phyloP scores from a whole-genome alignment of 768 basidiomycete genomes.

The Mycena polygramma region DNA sequence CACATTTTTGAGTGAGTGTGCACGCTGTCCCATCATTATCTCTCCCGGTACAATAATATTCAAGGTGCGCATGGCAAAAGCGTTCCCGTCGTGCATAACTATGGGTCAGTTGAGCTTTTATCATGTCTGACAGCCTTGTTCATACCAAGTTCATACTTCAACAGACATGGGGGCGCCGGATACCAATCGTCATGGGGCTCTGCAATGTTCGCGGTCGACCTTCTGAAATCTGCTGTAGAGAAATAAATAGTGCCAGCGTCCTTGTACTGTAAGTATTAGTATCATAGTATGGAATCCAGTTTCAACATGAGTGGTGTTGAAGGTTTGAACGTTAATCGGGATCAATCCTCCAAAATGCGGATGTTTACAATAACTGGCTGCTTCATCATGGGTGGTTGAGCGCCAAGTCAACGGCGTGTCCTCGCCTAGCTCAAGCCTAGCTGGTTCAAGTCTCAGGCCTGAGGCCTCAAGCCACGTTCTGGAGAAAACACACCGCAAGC shows the following conservation, averaged over 20 bases:
- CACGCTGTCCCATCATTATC: no score
- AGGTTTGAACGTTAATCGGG: no score
- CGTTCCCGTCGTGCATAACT: slow-evolving; percentile 28
- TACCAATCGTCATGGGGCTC: slow-evolving; percentile 73
- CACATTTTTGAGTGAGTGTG: slow-evolving; percentile 15
- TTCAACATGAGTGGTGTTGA: no score
- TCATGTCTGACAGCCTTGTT: background rate
- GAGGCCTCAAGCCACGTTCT: no score
- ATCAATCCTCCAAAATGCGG: no score
- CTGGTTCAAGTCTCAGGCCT: no score
- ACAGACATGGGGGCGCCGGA: slow-evolving; percentile 67
- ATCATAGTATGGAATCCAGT: no score
- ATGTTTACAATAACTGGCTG: no score
- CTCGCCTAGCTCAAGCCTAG: no score
- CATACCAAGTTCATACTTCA: background rate
- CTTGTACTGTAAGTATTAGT: background rate
- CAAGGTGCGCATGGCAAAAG: slow-evolving; percentile 11
- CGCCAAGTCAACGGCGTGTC: no score
- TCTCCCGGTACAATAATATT: background rate
- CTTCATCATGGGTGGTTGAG: no score
- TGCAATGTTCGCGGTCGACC: slow-evolving; percentile 57
- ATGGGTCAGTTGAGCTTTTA: slow-evolving; percentile 12
- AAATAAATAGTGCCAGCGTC: background rate
- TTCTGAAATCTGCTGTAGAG: slow-evolving; percentile 52
- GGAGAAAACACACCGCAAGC: no score